Evolutionary conservation across 768 basidiomycete species (phyloP).

Genomic region (Trametes gibbosa): DNA sequence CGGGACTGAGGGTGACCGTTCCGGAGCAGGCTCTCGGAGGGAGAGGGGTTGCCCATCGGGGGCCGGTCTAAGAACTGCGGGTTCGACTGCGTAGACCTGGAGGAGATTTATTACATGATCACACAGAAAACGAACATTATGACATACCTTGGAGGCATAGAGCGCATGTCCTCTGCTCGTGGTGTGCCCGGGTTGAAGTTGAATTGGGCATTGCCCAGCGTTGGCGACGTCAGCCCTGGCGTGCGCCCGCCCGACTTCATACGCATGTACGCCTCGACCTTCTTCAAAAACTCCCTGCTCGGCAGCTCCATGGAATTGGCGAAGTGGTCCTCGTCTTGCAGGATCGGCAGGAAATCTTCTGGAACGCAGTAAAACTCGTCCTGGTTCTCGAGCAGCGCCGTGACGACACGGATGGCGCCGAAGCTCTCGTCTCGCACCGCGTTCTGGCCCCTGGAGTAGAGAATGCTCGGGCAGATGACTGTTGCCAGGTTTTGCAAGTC

Average conservation of each 20-base stretch:
- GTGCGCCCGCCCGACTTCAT: constrained; percentile 62
- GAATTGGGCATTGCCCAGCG: constrained; percentile 35
- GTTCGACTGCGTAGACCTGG: constrained; percentile 33
- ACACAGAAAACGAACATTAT: neutral
- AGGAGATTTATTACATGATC: constrained; percentile 18
- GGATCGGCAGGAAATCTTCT: constrained; percentile 79
- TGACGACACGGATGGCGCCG: constrained; percentile 79
- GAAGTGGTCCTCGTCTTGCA: constrained; percentile 93
- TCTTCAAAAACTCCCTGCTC: constrained; percentile 93
- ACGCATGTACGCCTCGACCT: constrained; percentile 87
- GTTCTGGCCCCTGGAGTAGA: constrained; percentile 84
- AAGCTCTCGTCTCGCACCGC: constrained; percentile 93
- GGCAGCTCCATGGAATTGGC: constrained; percentile 84
- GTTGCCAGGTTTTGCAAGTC: constrained; percentile 94
- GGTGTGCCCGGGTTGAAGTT: constrained; percentile 37
- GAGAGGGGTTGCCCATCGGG: constrained; percentile 38
- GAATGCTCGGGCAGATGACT: constrained; percentile 97
- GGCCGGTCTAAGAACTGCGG: constrained; percentile 45
- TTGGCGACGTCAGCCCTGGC: constrained; percentile 36
- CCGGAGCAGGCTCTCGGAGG: constrained; percentile 35
- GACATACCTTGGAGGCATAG: constrained; percentile 27
- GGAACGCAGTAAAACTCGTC: constrained; percentile 97
- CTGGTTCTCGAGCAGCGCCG: constrained; percentile 84
- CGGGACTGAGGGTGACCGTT: constrained; percentile 32
- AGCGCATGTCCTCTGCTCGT: constrained; percentile 23